A percentile compares a stretch with the other conserved stretches of the same genome.
Conservation (phyloP, 306 rosid genomes). For the Spatholobus suberectus region DNA sequence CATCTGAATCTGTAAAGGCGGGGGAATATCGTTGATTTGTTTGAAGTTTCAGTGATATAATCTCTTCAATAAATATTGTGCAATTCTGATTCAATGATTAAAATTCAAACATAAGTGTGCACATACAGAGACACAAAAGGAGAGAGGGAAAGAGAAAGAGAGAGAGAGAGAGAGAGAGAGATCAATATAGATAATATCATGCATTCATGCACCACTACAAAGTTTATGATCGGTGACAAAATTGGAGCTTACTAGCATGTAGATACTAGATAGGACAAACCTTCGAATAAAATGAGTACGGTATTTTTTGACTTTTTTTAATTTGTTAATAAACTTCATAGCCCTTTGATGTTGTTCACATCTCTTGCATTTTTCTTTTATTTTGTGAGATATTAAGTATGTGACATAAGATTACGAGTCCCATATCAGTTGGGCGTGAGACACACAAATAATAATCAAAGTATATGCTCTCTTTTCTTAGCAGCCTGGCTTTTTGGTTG, state of each 20-base stretch:
- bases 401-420: neutral
- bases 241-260: neutral
- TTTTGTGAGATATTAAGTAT: slow-evolving; percentile 11
- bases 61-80: slow-evolving; percentile 9
- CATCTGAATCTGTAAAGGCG: slow-evolving; percentile 71
- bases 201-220: slow-evolving; percentile 6
- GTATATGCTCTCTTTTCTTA: neutral
- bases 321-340: neutral
- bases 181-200: slow-evolving; percentile 23
- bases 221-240: slow-evolving; percentile 34
- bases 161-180: slow-evolving; percentile 19
- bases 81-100: slow-evolving; percentile 5
- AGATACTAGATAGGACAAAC: neutral
- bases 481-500: neutral
- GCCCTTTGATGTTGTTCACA: neutral
- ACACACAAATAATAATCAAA: neutral
- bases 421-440: neutral
- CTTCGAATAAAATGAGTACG: slow-evolving; percentile 1
- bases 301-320: too few species aligned
- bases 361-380: slow-evolving; percentile 13
- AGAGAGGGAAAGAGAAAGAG: too few species aligned
- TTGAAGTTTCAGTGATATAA: neutral
- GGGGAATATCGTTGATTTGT: slow-evolving; percentile 40
- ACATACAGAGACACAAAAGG: neutral
- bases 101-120: neutral